Conservation (phyloP, 2,329 filamentous ascomycete genomes). For the Raffaelea arxii region DNA sequence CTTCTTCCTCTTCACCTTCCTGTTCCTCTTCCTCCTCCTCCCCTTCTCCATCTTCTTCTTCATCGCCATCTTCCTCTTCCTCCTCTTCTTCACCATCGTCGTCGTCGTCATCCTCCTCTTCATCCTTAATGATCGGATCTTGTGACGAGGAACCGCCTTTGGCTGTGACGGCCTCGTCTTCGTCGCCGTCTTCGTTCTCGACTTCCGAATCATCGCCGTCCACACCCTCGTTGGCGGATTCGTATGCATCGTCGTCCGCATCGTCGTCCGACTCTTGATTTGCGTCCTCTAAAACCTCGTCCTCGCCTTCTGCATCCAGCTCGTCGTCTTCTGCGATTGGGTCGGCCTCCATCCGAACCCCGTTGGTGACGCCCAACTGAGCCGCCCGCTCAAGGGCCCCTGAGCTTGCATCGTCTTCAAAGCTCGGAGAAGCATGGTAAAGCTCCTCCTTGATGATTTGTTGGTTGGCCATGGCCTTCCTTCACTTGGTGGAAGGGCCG, state of each 20-base stretch:
- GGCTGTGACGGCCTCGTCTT: no score
- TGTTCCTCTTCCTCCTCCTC: constrained; percentile 20
- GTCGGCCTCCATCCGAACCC: constrained; percentile 22
- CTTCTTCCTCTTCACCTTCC: constrained; percentile 22
- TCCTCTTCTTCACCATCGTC: constrained; percentile 17
- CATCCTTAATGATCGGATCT: no score
- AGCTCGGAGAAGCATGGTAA: constrained; percentile 42
- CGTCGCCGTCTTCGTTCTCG: constrained; percentile 19
- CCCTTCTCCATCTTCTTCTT: constrained; percentile 17
- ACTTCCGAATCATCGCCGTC: constrained; percentile 13
- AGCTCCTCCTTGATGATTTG: constrained; percentile 49
- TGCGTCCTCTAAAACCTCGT: constrained; percentile 21
- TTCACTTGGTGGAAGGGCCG: neutral
- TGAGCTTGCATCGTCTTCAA: constrained; percentile 22
- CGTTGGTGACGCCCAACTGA: constrained; percentile 19
- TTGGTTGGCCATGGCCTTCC: constrained; percentile 33
- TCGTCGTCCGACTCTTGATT: constrained; percentile 18
- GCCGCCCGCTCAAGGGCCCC: constrained; percentile 15
- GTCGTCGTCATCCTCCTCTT: constrained; percentile 17
- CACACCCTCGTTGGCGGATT: constrained; percentile 21
- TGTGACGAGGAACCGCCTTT: no score
- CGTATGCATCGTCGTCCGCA: constrained; percentile 17
- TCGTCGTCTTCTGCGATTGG: constrained; percentile 34
- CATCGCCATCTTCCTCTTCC: constrained; percentile 20
- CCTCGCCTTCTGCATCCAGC: constrained; percentile 19